Evolutionary conservation across 176 grass and related monocot species (phyloP), one percentile per base, ranked within the genome.

Genomic region (Eremochloa ophiuroides): DNA sequence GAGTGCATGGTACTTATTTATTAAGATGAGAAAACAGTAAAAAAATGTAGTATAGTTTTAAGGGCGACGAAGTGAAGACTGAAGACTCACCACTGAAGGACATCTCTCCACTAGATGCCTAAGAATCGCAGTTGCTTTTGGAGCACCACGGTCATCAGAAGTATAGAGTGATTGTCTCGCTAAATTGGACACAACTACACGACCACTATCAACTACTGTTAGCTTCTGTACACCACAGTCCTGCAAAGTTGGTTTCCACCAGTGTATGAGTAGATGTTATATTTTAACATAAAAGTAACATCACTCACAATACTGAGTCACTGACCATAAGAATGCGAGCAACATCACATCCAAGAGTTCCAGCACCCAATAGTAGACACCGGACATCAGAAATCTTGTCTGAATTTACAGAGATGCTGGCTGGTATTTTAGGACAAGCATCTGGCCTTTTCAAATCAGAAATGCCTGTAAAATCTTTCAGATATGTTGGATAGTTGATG

Each of bases 331-430:
- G 92, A 92, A 98, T 83, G 30, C 90, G 95, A 81, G 95, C 95
- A 91, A 98, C 88, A 85, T 98, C 92, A 81, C 95, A 98, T 73
- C 95, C 95, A 89, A 98, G 95, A 53, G 95, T 98, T 63, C 95
- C 95, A 79, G 89, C 95, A 74, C 95, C 95, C 78, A 98, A 73
- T 22, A 98, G 88, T 79, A 98, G 82, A 59, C 95, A 98, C 66
- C 81, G 75, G 16, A 87, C 75, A 85, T 87, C 76, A 74, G 86
- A 89, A 80, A 94, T 44, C 38, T 85, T 88, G 61, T 85, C 82
- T 68, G 86, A 77, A 86, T 89, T 86, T 50, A 88, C 86, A 74
- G 86, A 76, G 47, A 93, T 73, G 42, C 51, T 91, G 43, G 62
- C 3, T 0, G 40, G 62, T 37, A 93, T 46, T 76, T 80, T 75